Base-by-base conservation (phyloP, 495 filamentous ascomycete species). In the Hypoxylon subgilvum region DNA sequence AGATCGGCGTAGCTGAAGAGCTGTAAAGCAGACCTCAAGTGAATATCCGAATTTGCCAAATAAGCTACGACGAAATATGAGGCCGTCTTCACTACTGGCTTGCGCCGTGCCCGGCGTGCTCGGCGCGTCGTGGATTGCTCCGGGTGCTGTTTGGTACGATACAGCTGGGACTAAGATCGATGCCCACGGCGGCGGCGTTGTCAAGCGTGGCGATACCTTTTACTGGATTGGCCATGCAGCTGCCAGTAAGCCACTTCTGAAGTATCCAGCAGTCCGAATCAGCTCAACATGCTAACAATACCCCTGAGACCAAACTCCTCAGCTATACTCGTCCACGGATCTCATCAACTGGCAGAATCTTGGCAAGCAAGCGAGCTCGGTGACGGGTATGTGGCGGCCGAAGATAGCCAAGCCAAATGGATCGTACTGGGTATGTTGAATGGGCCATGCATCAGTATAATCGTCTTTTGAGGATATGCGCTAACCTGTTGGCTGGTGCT, bases 341-440 rank as follows among this genome's bases (percentile, higher is more conserved):
- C 67, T 79, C 8, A 45, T 79, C 14, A 74, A 79, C 54, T 79
- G 76, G 76, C 69, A 72, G 42, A 69, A 69, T 42, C 59, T 72
- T n/a, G 73, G 73, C 9, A 34, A 59, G 35, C 71, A 72, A 40
- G 66, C 63, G 2, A 62, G 59, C 12, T 62, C 67, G 9, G 61
- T 76, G 0, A 40, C 63, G 12, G 62, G 68, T 1, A 67, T 74
- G 56, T 78, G 76, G 76, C 58, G 76, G 40, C 76, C 75, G 0
- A 79, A 79, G 43, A 61, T 75, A 47, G 76, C 74, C 9, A 76
- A 74, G 55, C 75, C 76, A 22, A 77, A 79, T 47, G 72, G 72
- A 7, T 63, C 65, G 2, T 79, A 72, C 36, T 78, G 70, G 69
- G 72, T 72, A 69, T 43, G 64, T 36, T 22, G 21, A 21, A n/a